These are phyloP conservation scores for Vitis riparia DNA, from an alignment of 164 flowering plant species.

Conservation along the genomic window DNA sequence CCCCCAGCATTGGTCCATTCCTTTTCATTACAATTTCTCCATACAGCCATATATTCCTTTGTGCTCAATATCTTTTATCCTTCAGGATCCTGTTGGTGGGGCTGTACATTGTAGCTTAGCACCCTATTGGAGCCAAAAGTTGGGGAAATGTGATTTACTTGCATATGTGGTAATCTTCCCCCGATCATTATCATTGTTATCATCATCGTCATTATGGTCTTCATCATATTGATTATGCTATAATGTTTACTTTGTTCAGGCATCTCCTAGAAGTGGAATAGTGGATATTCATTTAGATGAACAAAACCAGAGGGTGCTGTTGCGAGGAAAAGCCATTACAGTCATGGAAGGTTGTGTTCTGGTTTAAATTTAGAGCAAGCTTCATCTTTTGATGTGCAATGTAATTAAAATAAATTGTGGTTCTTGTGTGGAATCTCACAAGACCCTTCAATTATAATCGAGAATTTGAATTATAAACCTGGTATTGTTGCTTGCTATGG, in stretches of 20 bases:
- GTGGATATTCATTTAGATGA: slow-evolving; percentile 61
- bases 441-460: too few relatives aligned
- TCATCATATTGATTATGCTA: not conserved
- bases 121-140: not conserved
- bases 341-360: slow-evolving; percentile 75
- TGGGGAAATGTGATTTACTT: not conserved
- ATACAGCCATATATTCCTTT: too few relatives aligned
- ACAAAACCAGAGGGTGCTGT: slow-evolving; percentile 50
- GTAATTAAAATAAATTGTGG: too few relatives aligned
- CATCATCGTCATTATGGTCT: too few relatives aligned
- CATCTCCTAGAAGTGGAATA: slow-evolving; percentile 76
- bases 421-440: too few relatives aligned
- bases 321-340: slow-evolving; percentile 66
- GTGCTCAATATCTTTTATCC: not conserved
- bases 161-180: not conserved
- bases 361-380: slow-evolving; percentile 19
- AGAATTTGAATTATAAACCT: too few relatives aligned
- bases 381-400: too few relatives aligned
- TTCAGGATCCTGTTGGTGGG: slow-evolving; percentile 1
- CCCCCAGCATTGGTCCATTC: too few relatives aligned
- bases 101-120: not conserved
- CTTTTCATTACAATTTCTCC: too few relatives aligned
- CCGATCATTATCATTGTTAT: slow-evolving; percentile 3
- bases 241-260: slow-evolving; percentile 34
- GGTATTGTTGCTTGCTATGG: too few relatives aligned